These are phyloP conservation scores for Rhizopogon sp. DNA, from an alignment of 768 basidiomycete genomes.

Conservation along the genomic window DNA sequence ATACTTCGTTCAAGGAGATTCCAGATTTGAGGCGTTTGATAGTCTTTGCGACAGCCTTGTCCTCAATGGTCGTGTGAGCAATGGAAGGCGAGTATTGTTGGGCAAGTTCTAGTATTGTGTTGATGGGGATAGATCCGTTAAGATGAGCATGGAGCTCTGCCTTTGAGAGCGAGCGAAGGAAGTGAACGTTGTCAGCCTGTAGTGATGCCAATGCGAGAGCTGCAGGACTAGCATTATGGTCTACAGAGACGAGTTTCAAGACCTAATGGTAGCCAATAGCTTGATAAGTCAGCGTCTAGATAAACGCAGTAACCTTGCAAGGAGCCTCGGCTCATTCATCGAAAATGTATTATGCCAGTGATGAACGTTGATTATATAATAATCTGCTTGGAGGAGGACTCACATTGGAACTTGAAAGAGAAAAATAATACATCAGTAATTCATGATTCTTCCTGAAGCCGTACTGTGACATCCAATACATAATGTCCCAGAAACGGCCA, in stretches of 20 bases:
- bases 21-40: conserved; percentile 35
- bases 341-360: too few species aligned
- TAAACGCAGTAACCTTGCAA: too few species aligned
- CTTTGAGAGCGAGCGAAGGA: conserved; percentile 65
- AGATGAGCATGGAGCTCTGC: conserved; percentile 86
- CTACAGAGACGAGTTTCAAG: background rate
- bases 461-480: too few species aligned
- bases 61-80: background rate
- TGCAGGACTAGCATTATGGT: conserved; percentile 21
- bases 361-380: too few species aligned
- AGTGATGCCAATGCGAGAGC: conserved; percentile 52
- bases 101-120: conserved; percentile 58
- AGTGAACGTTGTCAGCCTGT: conserved; percentile 43
- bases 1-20: conserved; percentile 44
- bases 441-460: too few species aligned
- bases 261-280: too few species aligned
- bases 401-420: too few species aligned
- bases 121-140: conserved; percentile 77
- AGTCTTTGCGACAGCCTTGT: conserved; percentile 31
- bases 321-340: too few species aligned
- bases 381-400: too few species aligned
- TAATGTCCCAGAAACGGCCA: too few species aligned
- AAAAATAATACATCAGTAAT: too few species aligned
- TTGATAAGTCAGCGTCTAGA: too few species aligned
- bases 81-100: conserved; percentile 25